Percentiles rank a stretch among this genome's conserved stretches.
Evolutionary conservation across 2,329 filamentous ascomycete genomes (phyloP).

Genomic region (Colletotrichum sp.): DNA sequence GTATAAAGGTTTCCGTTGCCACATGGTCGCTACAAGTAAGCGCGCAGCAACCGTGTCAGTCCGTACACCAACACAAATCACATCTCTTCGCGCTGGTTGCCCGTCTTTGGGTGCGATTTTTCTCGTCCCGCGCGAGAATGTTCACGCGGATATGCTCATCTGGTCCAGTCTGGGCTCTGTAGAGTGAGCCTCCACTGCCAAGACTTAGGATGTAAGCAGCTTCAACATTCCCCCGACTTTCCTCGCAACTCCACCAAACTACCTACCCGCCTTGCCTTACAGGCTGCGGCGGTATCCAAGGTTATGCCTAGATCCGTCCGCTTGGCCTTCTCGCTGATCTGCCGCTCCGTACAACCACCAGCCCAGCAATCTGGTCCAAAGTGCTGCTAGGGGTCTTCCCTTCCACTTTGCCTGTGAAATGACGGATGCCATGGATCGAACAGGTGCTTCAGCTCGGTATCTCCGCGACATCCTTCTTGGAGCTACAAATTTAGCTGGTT

Average conservation of each 20-base stretch:
- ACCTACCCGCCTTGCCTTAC: neutral
- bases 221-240: neutral
- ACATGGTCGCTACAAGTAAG: neutral
- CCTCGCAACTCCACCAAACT: neutral
- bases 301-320: neutral
- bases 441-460: neutral
- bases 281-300: neutral
- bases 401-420: neutral
- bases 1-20: neutral
- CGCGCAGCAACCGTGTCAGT: neutral
- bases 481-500: neutral
- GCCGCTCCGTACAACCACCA: neutral
- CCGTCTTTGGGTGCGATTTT: neutral
- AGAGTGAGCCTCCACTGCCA: neutral
- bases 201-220: neutral
- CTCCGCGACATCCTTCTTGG: neutral
- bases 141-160: neutral
- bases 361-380: neutral
- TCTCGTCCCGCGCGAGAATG: neutral
- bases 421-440: neutral
- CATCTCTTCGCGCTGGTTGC: neutral
- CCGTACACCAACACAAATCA: neutral
- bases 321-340: neutral
- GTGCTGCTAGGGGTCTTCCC: neutral
- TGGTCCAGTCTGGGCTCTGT: neutral